A percentile compares a stretch with the other conserved stretches of the same genome.
Evolutionary conservation across 805 yeast species (phyloP).

Genomic region (Kazachstania kunashirensis): DNA sequence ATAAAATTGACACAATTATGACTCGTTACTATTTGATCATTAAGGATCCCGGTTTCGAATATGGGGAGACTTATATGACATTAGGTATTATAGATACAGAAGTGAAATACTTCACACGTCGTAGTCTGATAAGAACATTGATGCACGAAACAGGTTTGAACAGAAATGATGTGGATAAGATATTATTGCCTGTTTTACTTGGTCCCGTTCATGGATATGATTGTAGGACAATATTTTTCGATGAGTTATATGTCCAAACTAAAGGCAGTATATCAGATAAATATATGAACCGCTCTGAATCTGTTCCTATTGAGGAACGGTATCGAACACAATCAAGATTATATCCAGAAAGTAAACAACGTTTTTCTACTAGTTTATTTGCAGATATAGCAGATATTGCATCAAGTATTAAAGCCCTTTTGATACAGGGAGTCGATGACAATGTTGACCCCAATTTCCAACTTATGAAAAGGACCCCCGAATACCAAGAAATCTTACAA

Average conservation of each 20-base stretch:
- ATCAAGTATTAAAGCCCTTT: neutral
- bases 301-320: neutral
- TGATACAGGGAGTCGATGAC: neutral
- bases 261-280: neutral
- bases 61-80: no score
- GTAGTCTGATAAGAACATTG: neutral
- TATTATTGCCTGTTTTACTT: neutral
- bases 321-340: neutral
- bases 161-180: neutral
- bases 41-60: no score
- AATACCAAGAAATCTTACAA: neutral
- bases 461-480: neutral
- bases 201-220: neutral
- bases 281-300: no score
- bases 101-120: no score
- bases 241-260: neutral
- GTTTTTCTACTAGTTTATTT: neutral
- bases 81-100: no score
- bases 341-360: slow-evolving; percentile 2
- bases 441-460: neutral
- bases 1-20: slow-evolving; percentile 10
- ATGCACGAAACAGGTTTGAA: neutral
- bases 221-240: neutral
- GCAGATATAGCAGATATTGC: neutral
- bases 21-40: slow-evolving; percentile 12